phyloP scores from a whole-genome alignment of 768 basidiomycete species.

The Leccinum variicolor region DNA sequence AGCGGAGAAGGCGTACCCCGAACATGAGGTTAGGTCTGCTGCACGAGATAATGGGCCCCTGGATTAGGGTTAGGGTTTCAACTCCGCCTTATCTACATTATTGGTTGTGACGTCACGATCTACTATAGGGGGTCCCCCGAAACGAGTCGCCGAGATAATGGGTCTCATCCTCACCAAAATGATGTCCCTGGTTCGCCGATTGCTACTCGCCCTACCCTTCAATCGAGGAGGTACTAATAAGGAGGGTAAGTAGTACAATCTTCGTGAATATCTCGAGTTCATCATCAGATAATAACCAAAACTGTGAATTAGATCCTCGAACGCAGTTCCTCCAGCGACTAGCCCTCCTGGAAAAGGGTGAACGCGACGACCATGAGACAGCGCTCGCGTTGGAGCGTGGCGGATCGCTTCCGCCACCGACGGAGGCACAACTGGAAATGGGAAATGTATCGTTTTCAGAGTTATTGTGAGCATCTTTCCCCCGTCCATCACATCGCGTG shows the following conservation, averaged over 20 bases:
- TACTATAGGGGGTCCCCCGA: too few species aligned
- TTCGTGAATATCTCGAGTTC: background rate
- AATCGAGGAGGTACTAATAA: background rate
- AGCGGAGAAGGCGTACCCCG: background rate
- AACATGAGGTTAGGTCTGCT: constrained; percentile 1
- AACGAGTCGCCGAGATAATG: background rate
- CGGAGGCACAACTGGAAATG: constrained; percentile 21
- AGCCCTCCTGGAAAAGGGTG: constrained; percentile 12
- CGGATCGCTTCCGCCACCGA: constrained; percentile 16
- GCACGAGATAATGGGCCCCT: background rate
- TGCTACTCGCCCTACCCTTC: background rate
- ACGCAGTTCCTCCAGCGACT: background rate
- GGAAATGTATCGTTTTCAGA: constrained; percentile 9
- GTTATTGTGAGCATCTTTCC: constrained; percentile 5
- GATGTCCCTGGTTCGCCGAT: background rate
- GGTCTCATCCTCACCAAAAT: constrained; percentile 8
- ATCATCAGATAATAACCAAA: background rate
- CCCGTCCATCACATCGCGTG: too few species aligned
- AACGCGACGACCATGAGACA: constrained; percentile 14
- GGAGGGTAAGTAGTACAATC: constrained; percentile 3
- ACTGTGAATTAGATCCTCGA: constrained; percentile 7
- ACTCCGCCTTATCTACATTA: too few species aligned
- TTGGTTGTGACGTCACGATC: too few species aligned
- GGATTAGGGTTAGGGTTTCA: background rate
- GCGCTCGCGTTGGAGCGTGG: constrained; percentile 36